These are phyloP conservation scores for Mollisia scopiformis DNA, from an alignment of 2,329 filamentous ascomycete genomes.

Conservation along the genomic window DNA sequence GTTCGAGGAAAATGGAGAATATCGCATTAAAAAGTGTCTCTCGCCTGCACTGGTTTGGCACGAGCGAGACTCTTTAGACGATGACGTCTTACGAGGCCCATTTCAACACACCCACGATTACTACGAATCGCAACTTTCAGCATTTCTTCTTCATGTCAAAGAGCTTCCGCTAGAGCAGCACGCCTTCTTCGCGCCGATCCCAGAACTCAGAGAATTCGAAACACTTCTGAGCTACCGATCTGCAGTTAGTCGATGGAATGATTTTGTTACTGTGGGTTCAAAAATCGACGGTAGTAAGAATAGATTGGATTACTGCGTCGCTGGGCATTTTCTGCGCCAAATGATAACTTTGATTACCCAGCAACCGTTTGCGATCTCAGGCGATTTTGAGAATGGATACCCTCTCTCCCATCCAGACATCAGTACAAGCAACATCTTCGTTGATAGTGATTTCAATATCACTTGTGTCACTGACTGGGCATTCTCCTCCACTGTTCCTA, in stretches of 20 bases:
- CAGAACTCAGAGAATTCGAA: slow-evolving; percentile 28
- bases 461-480: slow-evolving; percentile 37
- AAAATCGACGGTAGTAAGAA: slow-evolving; percentile 34
- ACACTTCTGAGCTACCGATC: slow-evolving; percentile 24
- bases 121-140: slow-evolving; percentile 30
- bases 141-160: slow-evolving; percentile 27
- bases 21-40: slow-evolving; percentile 15
- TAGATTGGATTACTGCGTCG: slow-evolving; percentile 27
- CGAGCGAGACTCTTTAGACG: neutral
- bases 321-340: slow-evolving; percentile 27
- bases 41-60: no score
- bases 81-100: slow-evolving; percentile 32
- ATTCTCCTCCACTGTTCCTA: slow-evolving; percentile 32
- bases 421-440: slow-evolving; percentile 33
- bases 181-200: slow-evolving; percentile 36
- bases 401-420: slow-evolving; percentile 32
- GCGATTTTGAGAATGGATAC: slow-evolving; percentile 16
- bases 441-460: slow-evolving; percentile 35
- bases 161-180: slow-evolving; percentile 34
- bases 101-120: slow-evolving; percentile 32
- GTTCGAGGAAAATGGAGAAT: slow-evolving; percentile 12
- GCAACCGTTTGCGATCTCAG: neutral
- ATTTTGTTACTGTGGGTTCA: slow-evolving; percentile 24
- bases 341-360: slow-evolving; percentile 29
- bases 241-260: slow-evolving; percentile 19